phyloP scores from a whole-genome alignment of 164 flowering plant genomes.

The Stephania japonica region DNA sequence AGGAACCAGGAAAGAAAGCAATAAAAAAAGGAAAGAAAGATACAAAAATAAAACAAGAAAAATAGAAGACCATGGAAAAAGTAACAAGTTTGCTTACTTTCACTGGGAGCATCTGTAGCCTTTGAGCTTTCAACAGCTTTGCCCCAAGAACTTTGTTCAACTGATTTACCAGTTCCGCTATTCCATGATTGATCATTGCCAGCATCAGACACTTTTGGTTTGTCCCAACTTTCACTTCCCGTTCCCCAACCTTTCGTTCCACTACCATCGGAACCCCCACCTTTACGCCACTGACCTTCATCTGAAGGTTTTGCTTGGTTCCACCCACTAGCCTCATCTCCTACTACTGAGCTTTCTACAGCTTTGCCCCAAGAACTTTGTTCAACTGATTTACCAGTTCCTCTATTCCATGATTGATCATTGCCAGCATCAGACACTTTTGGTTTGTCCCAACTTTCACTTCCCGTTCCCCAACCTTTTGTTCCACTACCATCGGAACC shows the following conservation, averaged over 20 bases:
- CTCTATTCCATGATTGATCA: slow-evolving; percentile 1
- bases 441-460: not conserved
- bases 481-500: not conserved
- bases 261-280: not conserved
- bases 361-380: slow-evolving; percentile 2
- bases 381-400: not conserved
- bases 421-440: not conserved
- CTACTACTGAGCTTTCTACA: not conserved
- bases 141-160: slow-evolving; percentile 1
- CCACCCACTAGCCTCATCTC: too few relatives aligned
- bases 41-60: too few relatives aligned
- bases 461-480: not conserved
- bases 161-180: not conserved
- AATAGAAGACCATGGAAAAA: too few relatives aligned
- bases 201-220: not conserved
- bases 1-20: too few relatives aligned
- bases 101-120: not conserved
- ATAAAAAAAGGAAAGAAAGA: too few relatives aligned
- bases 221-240: not conserved
- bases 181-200: not conserved
- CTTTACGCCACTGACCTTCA: slow-evolving; percentile 3
- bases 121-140: not conserved
- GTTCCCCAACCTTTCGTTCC: not conserved
- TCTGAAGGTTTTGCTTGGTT: not conserved
- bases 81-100: not conserved